phyloP scores from a whole-genome alignment of 208 protist species.

The Leishmania turanica region DNA sequence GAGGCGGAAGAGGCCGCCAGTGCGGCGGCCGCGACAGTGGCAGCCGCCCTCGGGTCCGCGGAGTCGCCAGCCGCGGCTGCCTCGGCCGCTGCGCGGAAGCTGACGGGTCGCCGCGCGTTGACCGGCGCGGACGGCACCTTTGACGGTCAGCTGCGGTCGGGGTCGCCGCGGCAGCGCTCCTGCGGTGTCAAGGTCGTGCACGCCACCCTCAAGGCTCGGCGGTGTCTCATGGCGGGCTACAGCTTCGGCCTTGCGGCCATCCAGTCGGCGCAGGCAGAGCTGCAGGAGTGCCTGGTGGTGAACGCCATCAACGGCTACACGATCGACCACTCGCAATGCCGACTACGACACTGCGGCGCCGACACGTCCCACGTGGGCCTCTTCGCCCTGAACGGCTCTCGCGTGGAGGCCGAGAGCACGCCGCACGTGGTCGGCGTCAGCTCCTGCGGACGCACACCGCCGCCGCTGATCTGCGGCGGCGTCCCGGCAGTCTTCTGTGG shows the following conservation, averaged over 20 bases:
- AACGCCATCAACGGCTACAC: slow-evolving; percentile 77
- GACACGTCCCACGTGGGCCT: slow-evolving; percentile 63
- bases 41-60: neutral
- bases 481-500: slow-evolving; percentile 51
- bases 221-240: slow-evolving; percentile 56
- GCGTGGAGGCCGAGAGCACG: slow-evolving; percentile 27
- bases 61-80: neutral
- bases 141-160: neutral
- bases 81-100: neutral
- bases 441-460: slow-evolving; percentile 25
- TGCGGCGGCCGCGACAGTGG: slow-evolving; percentile 5
- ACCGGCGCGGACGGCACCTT: neutral
- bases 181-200: slow-evolving; percentile 70
- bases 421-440: slow-evolving; percentile 48
- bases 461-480: slow-evolving; percentile 40
- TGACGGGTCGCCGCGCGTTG: neutral
- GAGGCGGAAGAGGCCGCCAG: slow-evolving; percentile 20
- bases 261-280: slow-evolving; percentile 31
- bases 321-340: slow-evolving; percentile 48
- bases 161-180: slow-evolving; percentile 10
- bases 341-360: slow-evolving; percentile 52
- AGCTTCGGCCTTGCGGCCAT: slow-evolving; percentile 67
- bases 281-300: slow-evolving; percentile 55
- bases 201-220: slow-evolving; percentile 31
- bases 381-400: slow-evolving; percentile 57